Evolutionary conservation across 352 stramenopile species (phyloP), one percentile per base, ranked within the genome.

Genomic region (Thraustochytrium sp.): DNA sequence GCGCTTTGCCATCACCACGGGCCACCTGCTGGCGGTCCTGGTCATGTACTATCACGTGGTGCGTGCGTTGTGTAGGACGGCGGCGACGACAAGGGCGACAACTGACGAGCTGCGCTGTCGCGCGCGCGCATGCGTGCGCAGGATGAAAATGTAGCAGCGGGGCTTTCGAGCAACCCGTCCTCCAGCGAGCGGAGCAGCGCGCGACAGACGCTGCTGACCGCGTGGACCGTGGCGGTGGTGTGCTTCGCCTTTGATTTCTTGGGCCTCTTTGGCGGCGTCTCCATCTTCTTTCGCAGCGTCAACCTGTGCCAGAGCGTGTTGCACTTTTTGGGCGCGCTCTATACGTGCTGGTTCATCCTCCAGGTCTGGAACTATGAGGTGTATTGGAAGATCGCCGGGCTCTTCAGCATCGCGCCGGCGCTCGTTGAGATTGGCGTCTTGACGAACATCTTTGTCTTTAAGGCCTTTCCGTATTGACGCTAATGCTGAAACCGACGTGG

Each of bases 181-280:
- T 16, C 37, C 5, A 23, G 4, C 18, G 37, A 49, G 44, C 48
- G 11, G 26, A 38, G 9, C 29, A 21, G 5, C 44, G 62, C 62
- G 13, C 31, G 11, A 26, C 11, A n/a, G 13, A 37, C 34, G 37
- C 68, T 85, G 26, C 34, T 38, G 37, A 80, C 56, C 13, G 80
- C 80, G 36, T 82, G 74, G 42, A 84, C 51, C n/a, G 80, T 85
- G 9, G 42, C 40, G 34, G 74, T 76, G 34, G 21, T 2, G 26
- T 86, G 82, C 59, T 86, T 86, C 31, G 36, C 63, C 29, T 85
- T 86, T 18, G 82, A 86, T 42, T 78, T 85, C 29, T 42, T 86
- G 23, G 82, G 82, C 13, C 78, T 86, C n/a, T 53, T 86, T 4
- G 82, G 73, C 2, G 82, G 82, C 1, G 44, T 86, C 42, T 85